Evolutionary conservation across 306 rosid species (phyloP).

Genomic region (Oemleria cerasiformis): DNA sequence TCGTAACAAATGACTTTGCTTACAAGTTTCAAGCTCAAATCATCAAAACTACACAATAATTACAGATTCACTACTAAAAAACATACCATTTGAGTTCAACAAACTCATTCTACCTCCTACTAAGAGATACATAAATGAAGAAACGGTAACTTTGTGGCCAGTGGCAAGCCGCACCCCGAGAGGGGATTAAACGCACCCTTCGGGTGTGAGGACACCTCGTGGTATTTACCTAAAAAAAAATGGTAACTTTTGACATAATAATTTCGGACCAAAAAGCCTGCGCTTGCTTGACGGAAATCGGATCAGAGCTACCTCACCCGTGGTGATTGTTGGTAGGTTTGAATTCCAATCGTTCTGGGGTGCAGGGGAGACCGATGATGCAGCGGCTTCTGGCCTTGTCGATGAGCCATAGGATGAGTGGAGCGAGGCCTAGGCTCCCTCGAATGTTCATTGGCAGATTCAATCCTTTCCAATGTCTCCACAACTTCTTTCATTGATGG

Average conservation of each 20-base stretch:
- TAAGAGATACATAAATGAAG: background rate
- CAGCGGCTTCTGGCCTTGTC: slow-evolving; percentile 38
- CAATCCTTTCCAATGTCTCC: slow-evolving; percentile 57
- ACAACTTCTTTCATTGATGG: slow-evolving; percentile 88
- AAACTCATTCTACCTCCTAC: slow-evolving; percentile 3
- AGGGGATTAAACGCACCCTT: no score
- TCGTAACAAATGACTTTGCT: background rate
- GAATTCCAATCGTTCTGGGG: slow-evolving; percentile 24
- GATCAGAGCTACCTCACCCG: slow-evolving; percentile 14
- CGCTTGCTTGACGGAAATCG: background rate
- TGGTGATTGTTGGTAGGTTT: slow-evolving; percentile 28
- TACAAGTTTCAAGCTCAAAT: slow-evolving; percentile 3
- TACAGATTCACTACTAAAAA: slow-evolving; percentile 11
- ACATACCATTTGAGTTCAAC: slow-evolving; percentile 4
- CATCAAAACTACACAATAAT: slow-evolving; percentile 11
- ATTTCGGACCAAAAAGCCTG: background rate
- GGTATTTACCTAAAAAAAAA: no score
- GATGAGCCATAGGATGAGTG: slow-evolving; percentile 32
- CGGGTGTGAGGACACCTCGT: no score
- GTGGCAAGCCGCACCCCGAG: no score
- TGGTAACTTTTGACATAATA: background rate
- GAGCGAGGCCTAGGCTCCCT: slow-evolving; percentile 43
- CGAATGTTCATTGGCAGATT: slow-evolving; percentile 46
- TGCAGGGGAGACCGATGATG: slow-evolving; percentile 65
- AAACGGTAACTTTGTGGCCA: background rate